Conservation (phyloP, 1,284 basidiomycete genomes). For the Lentinus polychrous region DNA sequence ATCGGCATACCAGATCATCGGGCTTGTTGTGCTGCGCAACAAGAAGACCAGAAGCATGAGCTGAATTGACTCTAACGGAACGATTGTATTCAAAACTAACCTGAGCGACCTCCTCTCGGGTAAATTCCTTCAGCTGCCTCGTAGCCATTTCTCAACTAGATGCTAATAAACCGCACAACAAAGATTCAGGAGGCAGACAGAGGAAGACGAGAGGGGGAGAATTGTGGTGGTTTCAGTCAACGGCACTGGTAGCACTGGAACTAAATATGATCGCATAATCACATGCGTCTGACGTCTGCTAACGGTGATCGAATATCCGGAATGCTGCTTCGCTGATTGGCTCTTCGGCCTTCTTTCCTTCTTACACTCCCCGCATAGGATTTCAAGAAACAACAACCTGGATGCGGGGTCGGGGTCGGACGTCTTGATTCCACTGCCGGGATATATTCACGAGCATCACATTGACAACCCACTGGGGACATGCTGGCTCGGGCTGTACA, state of each 20-base stretch:
- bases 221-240: background rate
- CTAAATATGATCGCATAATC: background rate
- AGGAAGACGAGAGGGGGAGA: background rate
- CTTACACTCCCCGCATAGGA: too few relatives aligned
- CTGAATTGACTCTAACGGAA: too few relatives aligned
- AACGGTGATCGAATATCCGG: background rate
- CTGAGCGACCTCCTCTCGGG: constrained; percentile 51
- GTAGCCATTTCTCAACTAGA: constrained; percentile 27
- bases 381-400: too few relatives aligned
- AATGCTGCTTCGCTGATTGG: background rate
- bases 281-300: background rate
- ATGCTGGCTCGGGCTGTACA: too few relatives aligned
- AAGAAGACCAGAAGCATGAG: background rate
- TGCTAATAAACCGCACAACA: background rate
- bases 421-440: too few relatives aligned
- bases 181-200: background rate
- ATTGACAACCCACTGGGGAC: too few relatives aligned
- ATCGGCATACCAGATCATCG: constrained; percentile 41
- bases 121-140: constrained; percentile 38
- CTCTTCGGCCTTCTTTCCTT: too few relatives aligned
- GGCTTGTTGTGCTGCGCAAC: constrained; percentile 51
- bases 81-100: constrained; percentile 27
- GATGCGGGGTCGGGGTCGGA: too few relatives aligned
- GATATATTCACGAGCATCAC: too few relatives aligned
- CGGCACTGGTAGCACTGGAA: background rate